Conservation (phyloP, 2,329 filamentous ascomycete species). For the Colletotrichum sp. region DNA sequence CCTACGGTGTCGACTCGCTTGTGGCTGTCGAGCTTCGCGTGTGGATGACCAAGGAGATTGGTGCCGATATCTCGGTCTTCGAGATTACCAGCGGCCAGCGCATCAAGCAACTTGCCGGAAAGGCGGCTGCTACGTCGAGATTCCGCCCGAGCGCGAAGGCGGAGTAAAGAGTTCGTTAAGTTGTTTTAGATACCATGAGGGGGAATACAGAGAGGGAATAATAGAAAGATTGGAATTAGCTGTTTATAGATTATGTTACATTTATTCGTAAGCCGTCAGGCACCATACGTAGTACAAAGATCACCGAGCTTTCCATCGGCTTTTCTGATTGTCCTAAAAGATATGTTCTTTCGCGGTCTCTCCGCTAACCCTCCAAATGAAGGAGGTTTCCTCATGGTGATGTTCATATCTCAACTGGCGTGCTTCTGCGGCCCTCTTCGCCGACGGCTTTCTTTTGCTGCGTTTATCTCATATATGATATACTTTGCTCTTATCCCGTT, state of each 20-base stretch:
- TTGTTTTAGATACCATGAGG: background rate
- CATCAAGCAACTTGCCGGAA: constrained; percentile 5
- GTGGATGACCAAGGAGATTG: constrained; percentile 28
- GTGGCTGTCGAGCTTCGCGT: constrained; percentile 30
- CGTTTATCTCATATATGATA: background rate
- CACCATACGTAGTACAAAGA: background rate
- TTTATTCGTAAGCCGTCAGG: background rate
- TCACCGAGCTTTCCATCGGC: background rate
- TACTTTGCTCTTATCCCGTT: background rate
- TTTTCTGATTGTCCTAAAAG: background rate
- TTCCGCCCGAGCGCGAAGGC: background rate
- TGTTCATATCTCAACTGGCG: background rate
- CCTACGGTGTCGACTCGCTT: constrained; percentile 29
- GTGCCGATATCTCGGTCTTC: constrained; percentile 27
- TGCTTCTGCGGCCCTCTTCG: background rate
- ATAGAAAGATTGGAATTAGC: background rate
- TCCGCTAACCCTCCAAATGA: background rate
- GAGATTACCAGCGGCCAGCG: constrained; percentile 24
- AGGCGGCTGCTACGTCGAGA: background rate
- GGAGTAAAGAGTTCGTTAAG: background rate
- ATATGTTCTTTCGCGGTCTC: background rate
- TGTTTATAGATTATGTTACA: background rate
- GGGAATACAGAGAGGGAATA: background rate
- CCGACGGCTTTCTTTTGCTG: background rate
- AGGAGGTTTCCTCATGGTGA: background rate